Percentiles rank a stretch among this genome's conserved stretches.
Conservation (phyloP, 371 early-diverging fungal species). For the Zychaea mexicana region DNA sequence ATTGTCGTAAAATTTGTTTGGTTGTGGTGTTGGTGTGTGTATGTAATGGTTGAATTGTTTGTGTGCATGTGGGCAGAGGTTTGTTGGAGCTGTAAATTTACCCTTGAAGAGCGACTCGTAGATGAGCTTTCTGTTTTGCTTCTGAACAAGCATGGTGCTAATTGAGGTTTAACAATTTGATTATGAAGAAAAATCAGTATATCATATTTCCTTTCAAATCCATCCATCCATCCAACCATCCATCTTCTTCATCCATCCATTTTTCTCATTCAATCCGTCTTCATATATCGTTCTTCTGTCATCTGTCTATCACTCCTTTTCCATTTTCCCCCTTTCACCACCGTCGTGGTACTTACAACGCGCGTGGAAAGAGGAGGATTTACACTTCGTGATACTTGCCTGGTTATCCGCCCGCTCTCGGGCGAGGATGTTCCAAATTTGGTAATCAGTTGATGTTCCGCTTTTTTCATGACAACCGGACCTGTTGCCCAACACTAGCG, state of each 20-base stretch:
- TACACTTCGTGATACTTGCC: neutral
- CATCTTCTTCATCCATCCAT: neutral
- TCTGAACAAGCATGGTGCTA: constrained; percentile 88
- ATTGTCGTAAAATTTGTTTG: neutral
- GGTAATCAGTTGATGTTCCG: neutral
- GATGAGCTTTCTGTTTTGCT: constrained; percentile 94
- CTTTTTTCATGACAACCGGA: too few species aligned
- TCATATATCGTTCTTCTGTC: neutral
- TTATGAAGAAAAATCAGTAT: neutral
- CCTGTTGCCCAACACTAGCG: too few species aligned
- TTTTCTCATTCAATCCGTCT: too few species aligned
- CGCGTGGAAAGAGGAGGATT: neutral
- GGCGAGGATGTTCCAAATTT: constrained; percentile 1
- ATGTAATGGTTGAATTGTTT: constrained; percentile 4
- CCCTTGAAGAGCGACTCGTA: constrained; percentile 92
- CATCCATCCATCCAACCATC: constrained; percentile 11
- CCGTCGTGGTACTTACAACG: constrained; percentile 1
- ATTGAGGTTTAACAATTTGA: neutral
- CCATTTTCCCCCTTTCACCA: neutral
- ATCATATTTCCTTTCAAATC: neutral
- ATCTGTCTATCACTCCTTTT: neutral
- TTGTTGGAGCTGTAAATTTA: constrained; percentile 30
- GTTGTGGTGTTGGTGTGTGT: neutral
- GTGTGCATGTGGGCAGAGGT: too few species aligned
- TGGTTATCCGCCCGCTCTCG: neutral